Evolutionary conservation across 2,329 filamentous ascomycete species (phyloP), one percentile per base, ranked within the genome.

Genomic region (Colletotrichum sp.): DNA sequence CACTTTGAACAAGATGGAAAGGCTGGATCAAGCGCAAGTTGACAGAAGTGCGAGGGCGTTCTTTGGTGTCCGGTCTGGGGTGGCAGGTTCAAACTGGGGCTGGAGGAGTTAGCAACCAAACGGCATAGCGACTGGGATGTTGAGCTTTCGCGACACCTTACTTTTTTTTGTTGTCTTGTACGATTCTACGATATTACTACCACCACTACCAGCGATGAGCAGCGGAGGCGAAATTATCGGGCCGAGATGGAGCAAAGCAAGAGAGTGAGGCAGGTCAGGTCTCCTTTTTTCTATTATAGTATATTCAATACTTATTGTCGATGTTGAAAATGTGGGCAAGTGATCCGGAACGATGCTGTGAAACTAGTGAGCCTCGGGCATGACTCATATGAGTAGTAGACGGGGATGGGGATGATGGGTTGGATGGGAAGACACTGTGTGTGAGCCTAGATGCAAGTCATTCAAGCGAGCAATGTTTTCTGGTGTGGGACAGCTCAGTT

Each of bases 51-150:
- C 73, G 70, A 68, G 70, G 73, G 73, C 73, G 73, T 76, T 76
- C 34, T 68, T 26, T 65, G 73, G 73, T 75, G 70, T 75, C 73
- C 64, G 70, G 65, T 76, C 73, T 65, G 64, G 32, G 32, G 61
- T 24, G 70, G 55, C 24, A 66, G 38, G 34, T 76, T 76, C 56
- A 76, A 62, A 60, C 24, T 16, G 43, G 64, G 70, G 65, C 52
- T 60, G 73, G 64, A 69, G 73, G 73, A 76, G 73, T 76, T 76
- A 76, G 70, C 73, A 76, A 76, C 73, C 73, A 76, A 76, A 73
- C 70, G 73, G 70, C 73, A 76, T 76, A 76, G 73, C 73, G 73
- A 73, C 36, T 73, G 70, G 58, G 73, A 73, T 69, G 73, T 69
- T 69, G 70, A 73, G 73, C 70, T 76, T 66, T 76, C 56, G 70